Evolutionary conservation across 1,139 yeast species (phyloP).

Genomic region (Pneumocystis carinii): DNA sequence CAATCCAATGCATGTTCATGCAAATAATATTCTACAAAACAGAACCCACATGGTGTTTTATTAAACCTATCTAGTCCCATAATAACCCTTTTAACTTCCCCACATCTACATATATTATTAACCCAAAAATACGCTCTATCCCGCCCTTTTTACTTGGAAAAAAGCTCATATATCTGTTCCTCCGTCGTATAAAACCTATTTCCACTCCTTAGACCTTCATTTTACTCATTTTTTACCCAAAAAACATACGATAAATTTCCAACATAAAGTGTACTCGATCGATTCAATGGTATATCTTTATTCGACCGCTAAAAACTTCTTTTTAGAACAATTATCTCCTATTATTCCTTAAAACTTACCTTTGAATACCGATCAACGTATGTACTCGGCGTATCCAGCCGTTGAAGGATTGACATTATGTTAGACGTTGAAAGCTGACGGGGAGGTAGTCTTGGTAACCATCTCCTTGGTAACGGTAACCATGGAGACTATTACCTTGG

Average conservation of each 20-base stretch:
- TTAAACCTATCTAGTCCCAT: slow-evolving; percentile 89
- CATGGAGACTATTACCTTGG: no score
- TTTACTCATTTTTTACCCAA: no score
- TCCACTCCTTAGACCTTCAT: neutral
- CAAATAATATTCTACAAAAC: slow-evolving; percentile 63
- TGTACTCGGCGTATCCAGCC: slow-evolving; percentile 8
- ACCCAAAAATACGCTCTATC: neutral
- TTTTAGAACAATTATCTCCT: neutral
- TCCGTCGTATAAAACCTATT: slow-evolving; percentile 73
- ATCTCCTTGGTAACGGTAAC: no score
- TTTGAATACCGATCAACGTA: slow-evolving; percentile 7
- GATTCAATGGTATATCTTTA: slow-evolving; percentile 6
- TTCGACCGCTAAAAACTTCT: neutral
- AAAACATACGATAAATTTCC: slow-evolving; percentile 42
- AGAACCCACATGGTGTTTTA: slow-evolving; percentile 89
- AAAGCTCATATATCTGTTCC: slow-evolving; percentile 78
- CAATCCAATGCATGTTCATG: slow-evolving; percentile 65
- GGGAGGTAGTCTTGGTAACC: no score
- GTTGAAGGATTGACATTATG: neutral
- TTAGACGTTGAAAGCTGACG: no score
- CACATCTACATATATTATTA: slow-evolving; percentile 31
- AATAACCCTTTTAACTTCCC: slow-evolving; percentile 58
- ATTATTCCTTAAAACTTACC: neutral
- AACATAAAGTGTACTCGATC: slow-evolving; percentile 60
- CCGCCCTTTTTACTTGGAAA: slow-evolving; percentile 32